Conservation (phyloP, 768 basidiomycete species). For the Rhodotorula diobovata region DNA sequence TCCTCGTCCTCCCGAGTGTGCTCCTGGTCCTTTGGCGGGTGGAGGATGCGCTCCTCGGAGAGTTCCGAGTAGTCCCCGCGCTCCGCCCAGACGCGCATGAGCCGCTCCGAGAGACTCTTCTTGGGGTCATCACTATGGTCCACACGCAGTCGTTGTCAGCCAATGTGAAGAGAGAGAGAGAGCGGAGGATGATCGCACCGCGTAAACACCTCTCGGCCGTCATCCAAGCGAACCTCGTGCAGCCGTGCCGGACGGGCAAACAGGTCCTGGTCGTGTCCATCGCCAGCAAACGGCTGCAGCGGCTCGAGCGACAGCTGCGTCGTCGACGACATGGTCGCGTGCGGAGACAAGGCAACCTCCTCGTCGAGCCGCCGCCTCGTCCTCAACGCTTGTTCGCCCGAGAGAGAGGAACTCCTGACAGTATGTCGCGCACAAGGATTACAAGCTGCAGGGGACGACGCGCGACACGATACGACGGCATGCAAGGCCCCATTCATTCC, state of each 20-base stretch:
- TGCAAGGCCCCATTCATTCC: too few species aligned
- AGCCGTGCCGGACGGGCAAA: constrained; percentile 25
- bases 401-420: too few species aligned
- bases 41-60: constrained; percentile 14
- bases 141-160: neutral
- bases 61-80: constrained; percentile 37
- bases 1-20: constrained; percentile 13
- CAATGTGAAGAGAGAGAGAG: neutral
- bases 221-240: constrained; percentile 16
- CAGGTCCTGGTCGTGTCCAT: constrained; percentile 15
- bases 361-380: neutral
- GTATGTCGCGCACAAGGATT: neutral
- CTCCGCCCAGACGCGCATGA: constrained; percentile 35
- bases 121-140: constrained; percentile 10
- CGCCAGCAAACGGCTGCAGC: constrained; percentile 1
- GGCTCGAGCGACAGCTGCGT: constrained; percentile 32
- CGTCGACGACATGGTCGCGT: neutral
- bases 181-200: neutral
- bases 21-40: constrained; percentile 1
- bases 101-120: constrained; percentile 20
- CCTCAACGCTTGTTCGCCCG: too few species aligned
- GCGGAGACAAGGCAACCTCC: neutral
- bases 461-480: too few species aligned
- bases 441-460: neutral
- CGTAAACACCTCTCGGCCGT: constrained; percentile 22